Evolutionary conservation across 2,329 filamentous ascomycete genomes (phyloP).

Genomic region (Cercospora brassicicola): DNA sequence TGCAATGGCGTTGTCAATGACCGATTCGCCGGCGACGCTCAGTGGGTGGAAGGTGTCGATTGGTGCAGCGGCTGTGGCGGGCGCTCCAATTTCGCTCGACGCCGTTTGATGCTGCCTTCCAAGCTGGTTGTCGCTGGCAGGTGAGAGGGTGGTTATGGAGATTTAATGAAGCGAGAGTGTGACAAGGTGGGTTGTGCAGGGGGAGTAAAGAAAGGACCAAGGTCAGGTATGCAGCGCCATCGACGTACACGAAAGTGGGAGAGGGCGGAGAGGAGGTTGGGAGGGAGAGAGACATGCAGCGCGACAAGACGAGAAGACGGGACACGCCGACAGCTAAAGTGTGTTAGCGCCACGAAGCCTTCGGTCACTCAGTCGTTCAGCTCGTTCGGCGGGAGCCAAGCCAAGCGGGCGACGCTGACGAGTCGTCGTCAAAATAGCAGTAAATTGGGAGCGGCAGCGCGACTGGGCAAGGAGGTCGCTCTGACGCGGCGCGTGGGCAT

Average conservation of each 20-base stretch:
- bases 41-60: neutral
- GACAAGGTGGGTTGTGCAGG: neutral
- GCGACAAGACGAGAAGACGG: neutral
- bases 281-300: neutral
- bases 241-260: neutral
- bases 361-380: neutral
- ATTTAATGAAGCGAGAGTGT: neutral
- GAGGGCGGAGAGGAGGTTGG: conserved; percentile 6
- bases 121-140: neutral
- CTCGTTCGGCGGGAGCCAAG: neutral
- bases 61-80: conserved; percentile 5
- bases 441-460: neutral
- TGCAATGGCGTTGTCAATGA: neutral
- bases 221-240: neutral
- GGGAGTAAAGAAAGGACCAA: conserved; percentile 5
- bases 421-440: neutral
- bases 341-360: neutral
- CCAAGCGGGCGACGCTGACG: neutral
- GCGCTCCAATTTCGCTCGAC: conserved; percentile 9
- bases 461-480: neutral
- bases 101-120: neutral
- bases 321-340: neutral
- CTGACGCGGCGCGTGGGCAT: neutral
- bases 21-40: neutral
- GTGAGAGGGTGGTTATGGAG: neutral